Conservation (phyloP, 192 early-diverging fungal species). For the Coemansia sp. region DNA sequence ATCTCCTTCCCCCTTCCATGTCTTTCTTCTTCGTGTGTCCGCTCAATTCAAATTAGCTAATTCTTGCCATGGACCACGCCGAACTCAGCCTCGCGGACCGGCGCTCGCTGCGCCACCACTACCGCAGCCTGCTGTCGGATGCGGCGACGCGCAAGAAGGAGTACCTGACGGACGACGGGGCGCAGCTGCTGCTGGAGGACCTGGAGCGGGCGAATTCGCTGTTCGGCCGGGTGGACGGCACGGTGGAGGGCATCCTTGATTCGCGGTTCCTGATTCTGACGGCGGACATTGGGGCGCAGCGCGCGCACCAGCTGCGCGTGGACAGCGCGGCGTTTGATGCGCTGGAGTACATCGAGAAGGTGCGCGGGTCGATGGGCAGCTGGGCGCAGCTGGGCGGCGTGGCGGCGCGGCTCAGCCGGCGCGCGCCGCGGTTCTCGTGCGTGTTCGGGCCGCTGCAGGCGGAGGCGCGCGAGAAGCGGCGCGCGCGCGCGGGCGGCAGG, state of each 20-base stretch:
- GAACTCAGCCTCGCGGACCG: constrained; percentile 14
- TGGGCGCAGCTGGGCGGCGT: constrained; percentile 61
- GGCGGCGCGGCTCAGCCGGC: constrained; percentile 52
- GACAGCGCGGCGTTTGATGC: constrained; percentile 72
- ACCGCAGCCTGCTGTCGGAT: constrained; percentile 42
- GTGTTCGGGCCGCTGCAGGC: constrained; percentile 58
- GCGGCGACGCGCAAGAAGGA: constrained; percentile 38
- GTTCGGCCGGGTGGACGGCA: constrained; percentile 59
- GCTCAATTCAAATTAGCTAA: no score
- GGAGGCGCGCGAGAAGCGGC: constrained; percentile 18
- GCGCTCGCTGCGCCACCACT: constrained; percentile 34
- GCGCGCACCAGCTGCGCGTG: constrained; percentile 70
- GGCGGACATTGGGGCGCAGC: constrained; percentile 70
- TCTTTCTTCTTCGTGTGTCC: neutral
- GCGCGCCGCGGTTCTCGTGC: constrained; percentile 69
- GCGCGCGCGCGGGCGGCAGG: neutral
- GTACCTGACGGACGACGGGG: constrained; percentile 28
- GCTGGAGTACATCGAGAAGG: constrained; percentile 68
- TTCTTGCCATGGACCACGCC: neutral
- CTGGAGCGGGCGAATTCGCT: constrained; percentile 39
- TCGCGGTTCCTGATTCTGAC: constrained; percentile 72
- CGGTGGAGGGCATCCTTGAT: constrained; percentile 87
- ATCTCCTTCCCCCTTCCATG: neutral
- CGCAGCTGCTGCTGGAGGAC: constrained; percentile 25
- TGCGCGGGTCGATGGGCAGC: constrained; percentile 55